phyloP scores from a whole-genome alignment of 139 green algal genomes.

The Chlorella sp. region DNA sequence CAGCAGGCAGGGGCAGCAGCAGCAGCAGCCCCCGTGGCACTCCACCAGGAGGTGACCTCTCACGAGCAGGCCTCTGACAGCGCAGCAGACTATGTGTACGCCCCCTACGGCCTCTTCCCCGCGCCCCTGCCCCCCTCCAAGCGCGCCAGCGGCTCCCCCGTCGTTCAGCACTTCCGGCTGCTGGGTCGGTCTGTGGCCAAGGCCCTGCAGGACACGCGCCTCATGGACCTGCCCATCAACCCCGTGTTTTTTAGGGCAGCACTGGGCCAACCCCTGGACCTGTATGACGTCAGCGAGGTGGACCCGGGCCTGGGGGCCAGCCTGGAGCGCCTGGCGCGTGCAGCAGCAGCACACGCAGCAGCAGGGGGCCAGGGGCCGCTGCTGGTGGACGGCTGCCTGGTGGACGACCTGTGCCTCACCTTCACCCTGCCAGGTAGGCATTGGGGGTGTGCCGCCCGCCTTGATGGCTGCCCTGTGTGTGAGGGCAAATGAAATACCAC shows the following conservation, averaged over 20 bases:
- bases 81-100: constrained; percentile 50
- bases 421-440: constrained; percentile 86
- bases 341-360: constrained; percentile 13
- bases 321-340: constrained; percentile 63
- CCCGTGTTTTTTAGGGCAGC: constrained; percentile 67
- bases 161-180: constrained; percentile 71
- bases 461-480: background rate
- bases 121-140: constrained; percentile 45
- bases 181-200: constrained; percentile 84
- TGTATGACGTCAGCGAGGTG: constrained; percentile 70
- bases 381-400: constrained; percentile 60
- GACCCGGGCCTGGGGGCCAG: constrained; percentile 66
- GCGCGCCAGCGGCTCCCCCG: constrained; percentile 1
- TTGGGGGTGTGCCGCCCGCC: background rate
- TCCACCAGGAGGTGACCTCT: too few species aligned
- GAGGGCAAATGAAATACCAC: background rate
- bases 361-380: constrained; percentile 24
- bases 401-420: constrained; percentile 90
- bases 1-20: too few species aligned
- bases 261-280: constrained; percentile 50
- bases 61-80: constrained; percentile 12
- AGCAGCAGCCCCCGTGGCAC: too few species aligned
- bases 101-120: constrained; percentile 87
- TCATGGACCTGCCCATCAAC: constrained; percentile 89
- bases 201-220: constrained; percentile 84